Evolutionary conservation across 139 green algal species (phyloP).

Genomic region (Eudorina sp.): DNA sequence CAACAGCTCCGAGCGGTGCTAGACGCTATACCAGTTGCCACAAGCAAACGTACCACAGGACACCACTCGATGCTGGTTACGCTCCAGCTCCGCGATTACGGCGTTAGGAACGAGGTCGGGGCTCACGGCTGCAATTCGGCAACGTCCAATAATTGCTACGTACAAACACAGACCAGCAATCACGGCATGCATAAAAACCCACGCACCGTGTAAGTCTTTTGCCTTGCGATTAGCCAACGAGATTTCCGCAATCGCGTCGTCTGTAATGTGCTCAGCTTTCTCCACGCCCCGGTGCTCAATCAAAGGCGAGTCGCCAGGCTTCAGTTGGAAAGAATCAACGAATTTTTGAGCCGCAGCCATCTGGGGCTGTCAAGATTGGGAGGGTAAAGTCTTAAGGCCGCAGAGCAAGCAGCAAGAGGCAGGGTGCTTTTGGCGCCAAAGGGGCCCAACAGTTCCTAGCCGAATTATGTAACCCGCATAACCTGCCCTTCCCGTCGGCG

Average conservation of each 20-base stretch:
- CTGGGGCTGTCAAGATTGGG: neutral
- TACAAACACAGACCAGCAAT: neutral
- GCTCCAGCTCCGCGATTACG: neutral
- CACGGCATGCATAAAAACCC: neutral
- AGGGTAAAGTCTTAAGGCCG: neutral
- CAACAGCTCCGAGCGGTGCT: neutral
- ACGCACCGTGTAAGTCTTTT: neutral
- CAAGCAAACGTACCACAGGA: neutral
- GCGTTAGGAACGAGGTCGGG: neutral
- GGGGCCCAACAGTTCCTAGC: no score
- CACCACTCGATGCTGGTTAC: neutral
- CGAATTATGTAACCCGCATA: no score
- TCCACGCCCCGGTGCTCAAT: neutral
- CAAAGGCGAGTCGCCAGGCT: neutral
- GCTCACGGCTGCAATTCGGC: neutral
- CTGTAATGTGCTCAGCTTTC: neutral
- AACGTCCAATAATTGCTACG: neutral
- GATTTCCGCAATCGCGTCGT: neutral
- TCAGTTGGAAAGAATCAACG: neutral
- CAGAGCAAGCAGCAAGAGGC: slow-evolving; percentile 11
- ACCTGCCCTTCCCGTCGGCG: no score
- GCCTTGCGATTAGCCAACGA: neutral
- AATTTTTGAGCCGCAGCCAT: no score
- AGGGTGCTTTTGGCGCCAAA: no score
- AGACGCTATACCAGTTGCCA: neutral